Evolutionary conservation across 1,284 basidiomycete genomes (phyloP), one percentile per base, ranked within the genome.

Genomic region (Abortiporus biennis): DNA sequence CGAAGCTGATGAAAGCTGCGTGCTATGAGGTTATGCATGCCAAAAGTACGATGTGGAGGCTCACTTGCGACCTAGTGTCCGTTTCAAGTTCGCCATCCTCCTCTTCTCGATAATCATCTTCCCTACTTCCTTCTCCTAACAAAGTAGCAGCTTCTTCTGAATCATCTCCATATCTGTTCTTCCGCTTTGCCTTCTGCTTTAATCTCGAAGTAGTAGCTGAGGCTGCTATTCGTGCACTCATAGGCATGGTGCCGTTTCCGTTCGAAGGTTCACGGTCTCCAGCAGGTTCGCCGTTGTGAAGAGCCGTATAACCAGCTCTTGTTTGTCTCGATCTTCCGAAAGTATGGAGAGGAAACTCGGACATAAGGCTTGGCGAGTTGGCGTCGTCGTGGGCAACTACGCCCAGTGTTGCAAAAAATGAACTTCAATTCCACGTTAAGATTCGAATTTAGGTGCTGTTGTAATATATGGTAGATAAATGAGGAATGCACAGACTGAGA

Each of bases 321-420:
- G 64, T 54, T 54, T 69, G 71, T 53, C 68, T 55, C 43, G 50
- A 67, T 60, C 69, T 65, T 72, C 72, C 65, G 56, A 85, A 65
- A 53, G 69, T 68, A 54, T 69, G 76, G 46, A 86, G 65, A 36
- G 78, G 80, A 61, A 85, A 85, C 68, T 84, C 82, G 62, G 81
- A 76, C 79, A 81, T 82, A 29, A n/a, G 8, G 27, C 27, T n/a
- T n/a, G 27, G n/a, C 27, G 27, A n/a, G 27, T n/a, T n/a, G 9
- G 8, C 27, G 27, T 29, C 27, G 27, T 29, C 27, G 27, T 29
- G 27, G 8, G 27, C 27, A 8, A 29, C 27, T 8, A n/a, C n/a
- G 9, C 8, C 9, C 27, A 29, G 27, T 9, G 27, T 29, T 8
- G 27, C 27, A 29, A 29, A n/a, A n/a, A n/a, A n/a, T n/a, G n/a